phyloP scores from a whole-genome alignment of 2,329 filamentous ascomycete species.

The Phaeophleospora eucalypticola region DNA sequence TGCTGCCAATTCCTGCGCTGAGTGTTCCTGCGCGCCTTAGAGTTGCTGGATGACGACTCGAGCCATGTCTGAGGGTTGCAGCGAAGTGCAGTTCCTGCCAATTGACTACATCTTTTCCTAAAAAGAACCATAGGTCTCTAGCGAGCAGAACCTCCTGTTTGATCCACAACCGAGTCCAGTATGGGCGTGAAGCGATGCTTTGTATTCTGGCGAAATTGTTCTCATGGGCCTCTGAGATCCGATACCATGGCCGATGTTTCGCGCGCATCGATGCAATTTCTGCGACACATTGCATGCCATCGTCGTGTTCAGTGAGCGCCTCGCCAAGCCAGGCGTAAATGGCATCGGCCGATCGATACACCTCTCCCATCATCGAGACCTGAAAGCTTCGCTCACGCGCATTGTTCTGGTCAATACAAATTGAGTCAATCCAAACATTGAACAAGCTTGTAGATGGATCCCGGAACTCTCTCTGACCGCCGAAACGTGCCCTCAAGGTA shows the following conservation, averaged over 20 bases:
- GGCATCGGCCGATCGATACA: conserved; percentile 1
- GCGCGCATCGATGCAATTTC: background rate
- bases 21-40: background rate
- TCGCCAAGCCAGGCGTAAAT: background rate
- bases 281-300: background rate
- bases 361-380: conserved; percentile 1
- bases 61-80: background rate
- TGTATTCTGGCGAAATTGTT: background rate
- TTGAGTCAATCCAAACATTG: conserved; percentile 4
- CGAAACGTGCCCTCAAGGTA: background rate
- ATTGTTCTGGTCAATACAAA: conserved; percentile 5
- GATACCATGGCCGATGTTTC: background rate
- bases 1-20: background rate
- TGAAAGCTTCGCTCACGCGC: conserved; percentile 3
- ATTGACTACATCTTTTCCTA: background rate
- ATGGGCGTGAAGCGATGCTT: background rate
- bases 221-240: background rate
- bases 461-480: background rate
- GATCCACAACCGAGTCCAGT: background rate
- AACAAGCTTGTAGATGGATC: no score
- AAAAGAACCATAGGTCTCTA: background rate
- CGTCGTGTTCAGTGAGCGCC: background rate
- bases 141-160: background rate
- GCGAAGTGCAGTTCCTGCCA: background rate
- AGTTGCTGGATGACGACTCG: background rate